Evolutionary conservation across 2,329 filamentous ascomycete species (phyloP), one percentile per base, ranked within the genome.

Genomic region (Cryphonectria carpinicola): DNA sequence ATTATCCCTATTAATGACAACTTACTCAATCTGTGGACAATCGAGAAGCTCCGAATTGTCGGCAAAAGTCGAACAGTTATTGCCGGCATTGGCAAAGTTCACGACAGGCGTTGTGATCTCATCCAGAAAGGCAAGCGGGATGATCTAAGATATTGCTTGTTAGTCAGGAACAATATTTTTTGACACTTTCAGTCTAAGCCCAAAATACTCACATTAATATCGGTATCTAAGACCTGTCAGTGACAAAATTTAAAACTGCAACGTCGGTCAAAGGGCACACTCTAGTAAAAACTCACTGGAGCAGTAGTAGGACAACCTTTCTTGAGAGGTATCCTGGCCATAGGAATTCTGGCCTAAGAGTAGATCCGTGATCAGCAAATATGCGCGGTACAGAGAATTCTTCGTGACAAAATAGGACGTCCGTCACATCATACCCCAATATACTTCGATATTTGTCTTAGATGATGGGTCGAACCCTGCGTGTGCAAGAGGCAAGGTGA

Each of bases 1-100:
- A 22, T 4, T 0, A 63, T 10, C 10, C 13, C 37, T 13, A 11
- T 39, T 11, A 10, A 11, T 39, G 8, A 74, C 41, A 70, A 67
- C 86, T 77, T 82, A 90, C 88, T 87, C 90, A 60, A 93, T 85
- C 72, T 92, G 80, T 0, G 90, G 86, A 74, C 91, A 93, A 72
- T 85, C 83, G 22, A 90, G 80, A 11, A 92, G 82, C 5, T 83
- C 81, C 0, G 86, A 89, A n/a, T 87, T 88, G 0, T 87, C 89
- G 0, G 82, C 71, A 69, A 92, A 91, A 0, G 81, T 79, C 6
- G 84, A 86, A 79, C 91, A 93, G 61, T 84, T 84, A 73, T 90
- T 82, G n/a, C 86, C 86, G 10, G 87, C 85, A 72, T 88, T 91
- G 68, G 90, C 87, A 75, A 93, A 90, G 79, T 93, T 91, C 70